Evolutionary conservation across 352 stramenopile genomes (phyloP), one percentile per base, ranked within the genome.

Genomic region (Phytophthora megakarya): DNA sequence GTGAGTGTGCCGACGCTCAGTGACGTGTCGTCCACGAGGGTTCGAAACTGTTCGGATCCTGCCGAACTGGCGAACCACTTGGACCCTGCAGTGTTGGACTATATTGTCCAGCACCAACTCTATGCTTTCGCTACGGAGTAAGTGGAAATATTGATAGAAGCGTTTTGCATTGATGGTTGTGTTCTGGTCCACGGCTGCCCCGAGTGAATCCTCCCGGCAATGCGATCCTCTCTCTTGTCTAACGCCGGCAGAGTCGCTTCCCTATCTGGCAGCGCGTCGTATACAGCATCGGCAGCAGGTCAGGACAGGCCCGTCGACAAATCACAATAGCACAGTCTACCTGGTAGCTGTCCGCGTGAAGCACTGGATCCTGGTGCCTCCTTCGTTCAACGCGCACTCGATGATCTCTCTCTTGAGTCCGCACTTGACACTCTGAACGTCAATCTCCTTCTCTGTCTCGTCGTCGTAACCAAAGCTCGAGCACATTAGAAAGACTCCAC

Each of bases 1-100:
- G 59, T 91, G 13, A 61, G 75, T 18, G 68, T 94, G 30, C 84
- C 86, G 0, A 61, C 66, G 13, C 64, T 96, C 21, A 83, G 66
- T 62, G 83, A 95, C 55, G 66, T 90, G 47, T 96, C 88, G 10
- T 96, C 87, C 19, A 95, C 88, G 16, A 73, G 70, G 13, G 81
- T 83, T 28, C 72, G 88, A 16, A 57, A 56, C n/a, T 70, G 72
- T 4, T 52, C 45, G 2, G 75, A 88, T 39, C 55, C 47, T 8
- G 43, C 72, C 11, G 53, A 78, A 57, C 64, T 95, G 46, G 62
- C 68, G 25, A 52, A 54, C 28, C 67, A 79, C 30, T 62, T 96
- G 15, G 70, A 75, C n/a, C 66, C 70, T 5, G 38, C 49, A n/a
- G 88, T 96, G 11, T 65, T 88, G 4, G 84, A 85, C 33, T 96